These are phyloP conservation scores for Chalara sp. DNA, from an alignment of 2,329 filamentous ascomycete genomes.

Conservation along the genomic window DNA sequence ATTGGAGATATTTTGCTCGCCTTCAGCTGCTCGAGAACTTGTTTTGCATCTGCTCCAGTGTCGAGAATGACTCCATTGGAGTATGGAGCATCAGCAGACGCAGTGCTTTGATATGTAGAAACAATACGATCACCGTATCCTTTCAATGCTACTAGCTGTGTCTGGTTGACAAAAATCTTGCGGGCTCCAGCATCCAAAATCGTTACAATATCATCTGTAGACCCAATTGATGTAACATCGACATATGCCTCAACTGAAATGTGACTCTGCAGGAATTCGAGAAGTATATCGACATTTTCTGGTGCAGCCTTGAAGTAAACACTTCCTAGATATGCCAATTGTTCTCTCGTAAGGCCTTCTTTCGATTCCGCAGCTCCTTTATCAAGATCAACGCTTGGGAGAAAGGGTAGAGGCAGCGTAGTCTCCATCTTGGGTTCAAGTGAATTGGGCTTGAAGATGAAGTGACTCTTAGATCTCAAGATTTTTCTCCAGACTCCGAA, in stretches of 20 bases:
- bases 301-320: constrained; percentile 48
- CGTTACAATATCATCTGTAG: constrained; percentile 66
- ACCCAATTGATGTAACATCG: constrained; percentile 64
- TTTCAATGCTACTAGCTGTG: constrained; percentile 55
- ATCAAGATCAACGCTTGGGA: constrained; percentile 49
- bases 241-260: constrained; percentile 60
- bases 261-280: constrained; percentile 40
- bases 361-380: constrained; percentile 40
- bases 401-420: constrained; percentile 55
- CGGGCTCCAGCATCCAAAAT: constrained; percentile 80
- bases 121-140: constrained; percentile 51
- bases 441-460: too few relatives aligned
- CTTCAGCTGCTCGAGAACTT: constrained; percentile 17
- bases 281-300: constrained; percentile 21
- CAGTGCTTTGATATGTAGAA: constrained; percentile 5
- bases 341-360: constrained; percentile 48
- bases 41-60: constrained; percentile 32
- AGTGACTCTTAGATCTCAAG: too few relatives aligned
- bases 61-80: constrained; percentile 27
- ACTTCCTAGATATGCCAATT: constrained; percentile 52
- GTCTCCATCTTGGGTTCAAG: constrained; percentile 47
- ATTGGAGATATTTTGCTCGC: constrained; percentile 23
- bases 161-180: constrained; percentile 71
- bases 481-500: background rate
- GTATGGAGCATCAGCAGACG: constrained; percentile 7